These are phyloP conservation scores for Actinidia chinensis DNA, from an alignment of 179 eudicot species.

Conservation along the genomic window DNA sequence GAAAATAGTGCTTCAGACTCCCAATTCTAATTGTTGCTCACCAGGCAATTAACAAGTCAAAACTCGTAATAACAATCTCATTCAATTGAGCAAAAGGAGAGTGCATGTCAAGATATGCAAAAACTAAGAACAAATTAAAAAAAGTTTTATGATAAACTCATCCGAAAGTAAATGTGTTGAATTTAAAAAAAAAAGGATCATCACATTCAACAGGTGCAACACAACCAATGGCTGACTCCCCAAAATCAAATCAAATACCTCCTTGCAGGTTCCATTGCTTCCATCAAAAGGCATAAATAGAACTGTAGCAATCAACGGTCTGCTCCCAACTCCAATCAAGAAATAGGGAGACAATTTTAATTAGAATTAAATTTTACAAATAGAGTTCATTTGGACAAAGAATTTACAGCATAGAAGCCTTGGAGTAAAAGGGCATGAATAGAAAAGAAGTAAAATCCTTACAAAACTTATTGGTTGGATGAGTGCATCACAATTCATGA, in stretches of 20 bases:
- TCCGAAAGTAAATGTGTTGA: not conserved
- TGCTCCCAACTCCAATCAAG: conserved; percentile 64
- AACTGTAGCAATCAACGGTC: conserved; percentile 91
- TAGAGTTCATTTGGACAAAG: no score
- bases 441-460: no score
- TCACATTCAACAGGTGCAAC: conserved; percentile 99
- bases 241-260: conserved; percentile 95
- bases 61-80: not conserved
- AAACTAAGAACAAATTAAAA: not conserved
- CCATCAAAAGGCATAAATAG: conserved; percentile 78
- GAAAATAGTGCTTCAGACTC: not conserved
- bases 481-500: no score
- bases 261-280: conserved; percentile 49
- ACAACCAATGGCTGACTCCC: conserved; percentile 96
- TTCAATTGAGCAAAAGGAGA: no score
- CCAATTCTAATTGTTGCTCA: not conserved
- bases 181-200: conserved; percentile 23
- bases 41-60: not conserved
- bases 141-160: no score
- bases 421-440: no score
- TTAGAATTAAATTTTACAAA: no score
- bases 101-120: not conserved
- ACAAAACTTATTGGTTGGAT: no score
- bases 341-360: not conserved
- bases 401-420: no score